Conservation (phyloP, 106 monocot species). For the Hemerocallis citrina region DNA sequence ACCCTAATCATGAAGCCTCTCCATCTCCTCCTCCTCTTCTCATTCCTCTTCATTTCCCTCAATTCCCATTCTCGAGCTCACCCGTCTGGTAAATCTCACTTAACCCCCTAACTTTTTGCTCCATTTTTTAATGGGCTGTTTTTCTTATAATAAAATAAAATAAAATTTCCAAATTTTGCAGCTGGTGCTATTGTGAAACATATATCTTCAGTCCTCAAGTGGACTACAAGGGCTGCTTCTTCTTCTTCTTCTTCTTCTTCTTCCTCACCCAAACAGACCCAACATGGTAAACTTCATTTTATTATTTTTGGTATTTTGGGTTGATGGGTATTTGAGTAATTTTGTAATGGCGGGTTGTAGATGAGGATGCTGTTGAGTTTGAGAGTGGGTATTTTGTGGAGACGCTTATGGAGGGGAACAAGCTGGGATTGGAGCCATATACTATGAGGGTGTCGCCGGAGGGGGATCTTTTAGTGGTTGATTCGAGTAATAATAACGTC, state of each 20-base stretch:
- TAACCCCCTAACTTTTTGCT: no score
- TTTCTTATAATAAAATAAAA: no score
- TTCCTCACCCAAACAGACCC: slow-evolving; percentile 38
- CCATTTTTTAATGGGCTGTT: no score
- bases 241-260: no score
- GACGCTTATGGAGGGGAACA: slow-evolving; percentile 88
- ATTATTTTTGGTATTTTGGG: not conserved
- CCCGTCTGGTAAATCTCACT: no score
- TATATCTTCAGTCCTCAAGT: slow-evolving; percentile 65
- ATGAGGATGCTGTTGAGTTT: slow-evolving; percentile 69
- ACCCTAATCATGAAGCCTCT: no score
- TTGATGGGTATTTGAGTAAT: slow-evolving; percentile 7
- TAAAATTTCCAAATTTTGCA: no score
- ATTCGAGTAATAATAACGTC: slow-evolving; percentile 64
- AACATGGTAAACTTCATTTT: slow-evolving; percentile 26
- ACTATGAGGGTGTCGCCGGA: slow-evolving; percentile 78
- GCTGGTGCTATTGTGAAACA: slow-evolving; percentile 54
- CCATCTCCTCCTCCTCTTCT: no score
- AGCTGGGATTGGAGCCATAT: slow-evolving; percentile 79
- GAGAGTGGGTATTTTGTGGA: slow-evolving; percentile 94
- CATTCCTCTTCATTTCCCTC: no score
- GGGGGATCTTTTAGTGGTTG: slow-evolving; percentile 84
- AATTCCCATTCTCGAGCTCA: no score
- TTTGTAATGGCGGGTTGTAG: slow-evolving; percentile 16
- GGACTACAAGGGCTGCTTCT: slow-evolving; percentile 31